Evolutionary conservation across 306 rosid genomes (phyloP).

Genomic region (Mimosa bimucronata): DNA sequence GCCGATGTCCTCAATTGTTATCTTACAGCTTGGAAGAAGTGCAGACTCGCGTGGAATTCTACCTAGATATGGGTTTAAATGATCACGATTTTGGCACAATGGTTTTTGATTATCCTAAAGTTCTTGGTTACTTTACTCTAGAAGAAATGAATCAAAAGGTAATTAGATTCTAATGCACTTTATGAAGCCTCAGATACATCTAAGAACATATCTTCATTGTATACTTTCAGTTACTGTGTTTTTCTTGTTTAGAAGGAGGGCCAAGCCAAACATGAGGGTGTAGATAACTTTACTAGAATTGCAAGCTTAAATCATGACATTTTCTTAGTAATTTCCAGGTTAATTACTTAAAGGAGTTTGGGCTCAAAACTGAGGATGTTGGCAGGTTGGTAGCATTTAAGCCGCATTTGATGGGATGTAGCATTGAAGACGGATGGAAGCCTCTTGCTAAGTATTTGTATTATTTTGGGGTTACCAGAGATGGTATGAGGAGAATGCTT

Average conservation of each 20-base stretch:
- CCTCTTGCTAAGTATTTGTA: constrained; percentile 87
- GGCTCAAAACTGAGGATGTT: constrained; percentile 69
- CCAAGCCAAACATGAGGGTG: not conserved
- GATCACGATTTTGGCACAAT: constrained; percentile 94
- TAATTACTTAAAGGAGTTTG: constrained; percentile 86
- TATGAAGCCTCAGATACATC: not conserved
- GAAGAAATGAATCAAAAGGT: constrained; percentile 91
- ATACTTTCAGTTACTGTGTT: not conserved
- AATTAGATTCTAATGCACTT: constrained; percentile 27
- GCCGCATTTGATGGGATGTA: constrained; percentile 88
- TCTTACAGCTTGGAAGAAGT: constrained; percentile 79
- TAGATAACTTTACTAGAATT: not conserved
- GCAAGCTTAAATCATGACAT: constrained; percentile 27
- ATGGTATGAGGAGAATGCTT: constrained; percentile 94
- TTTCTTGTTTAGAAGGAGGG: constrained; percentile 17
- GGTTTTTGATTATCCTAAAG: constrained; percentile 88
- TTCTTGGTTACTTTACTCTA: constrained; percentile 65
- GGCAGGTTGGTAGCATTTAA: constrained; percentile 82
- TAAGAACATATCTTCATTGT: constrained; percentile 17
- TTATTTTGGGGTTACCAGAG: constrained; percentile 78
- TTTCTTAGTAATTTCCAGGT: constrained; percentile 56
- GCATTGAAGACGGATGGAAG: constrained; percentile 90
- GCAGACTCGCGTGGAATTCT: constrained; percentile 63
- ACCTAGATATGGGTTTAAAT: constrained; percentile 72
- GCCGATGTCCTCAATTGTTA: constrained; percentile 80